A percentile compares a stretch with the other conserved stretches of the same genome.
phyloP scores from a whole-genome alignment of 306 rosid species.

The Prunus fruticosa region DNA sequence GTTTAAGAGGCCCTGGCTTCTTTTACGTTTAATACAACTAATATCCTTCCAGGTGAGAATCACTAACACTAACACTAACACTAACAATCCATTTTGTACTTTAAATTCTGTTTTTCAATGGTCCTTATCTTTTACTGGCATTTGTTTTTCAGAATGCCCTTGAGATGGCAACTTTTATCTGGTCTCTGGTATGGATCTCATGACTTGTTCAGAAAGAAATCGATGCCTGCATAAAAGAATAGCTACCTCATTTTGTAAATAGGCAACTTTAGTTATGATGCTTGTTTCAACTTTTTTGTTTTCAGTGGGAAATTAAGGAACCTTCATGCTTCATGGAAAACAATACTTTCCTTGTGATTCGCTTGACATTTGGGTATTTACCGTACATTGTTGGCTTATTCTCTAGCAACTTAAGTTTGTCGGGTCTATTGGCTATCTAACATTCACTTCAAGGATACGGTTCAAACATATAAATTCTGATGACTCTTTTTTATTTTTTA shows the following conservation, averaged over 20 bases:
- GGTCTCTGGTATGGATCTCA: conserved; percentile 82
- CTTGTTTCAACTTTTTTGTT: conserved; percentile 11
- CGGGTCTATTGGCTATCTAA: background rate
- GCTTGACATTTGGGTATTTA: conserved; percentile 73
- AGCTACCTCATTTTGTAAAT: background rate
- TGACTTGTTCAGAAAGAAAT: background rate
- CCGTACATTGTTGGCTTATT: background rate
- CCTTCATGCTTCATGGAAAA: conserved; percentile 89
- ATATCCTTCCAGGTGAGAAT: conserved; percentile 75
- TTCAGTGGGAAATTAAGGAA: conserved; percentile 79
- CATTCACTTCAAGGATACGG: background rate
- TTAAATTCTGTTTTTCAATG: background rate
- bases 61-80: background rate
- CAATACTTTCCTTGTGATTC: conserved; percentile 49
- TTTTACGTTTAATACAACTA: conserved; percentile 63
- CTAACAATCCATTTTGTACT: conserved; percentile 1
- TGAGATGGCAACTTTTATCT: conserved; percentile 87
- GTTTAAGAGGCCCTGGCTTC: conserved; percentile 84
- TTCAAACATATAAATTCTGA: background rate
- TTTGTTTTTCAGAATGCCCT: conserved; percentile 76
- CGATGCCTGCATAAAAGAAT: background rate
- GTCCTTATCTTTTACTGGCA: background rate
- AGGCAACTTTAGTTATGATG: background rate
- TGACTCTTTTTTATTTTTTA: background rate
- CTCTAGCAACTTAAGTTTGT: background rate